phyloP scores from a whole-genome alignment of 495 filamentous ascomycete genomes.

The Hypoxylon subgilvum region DNA sequence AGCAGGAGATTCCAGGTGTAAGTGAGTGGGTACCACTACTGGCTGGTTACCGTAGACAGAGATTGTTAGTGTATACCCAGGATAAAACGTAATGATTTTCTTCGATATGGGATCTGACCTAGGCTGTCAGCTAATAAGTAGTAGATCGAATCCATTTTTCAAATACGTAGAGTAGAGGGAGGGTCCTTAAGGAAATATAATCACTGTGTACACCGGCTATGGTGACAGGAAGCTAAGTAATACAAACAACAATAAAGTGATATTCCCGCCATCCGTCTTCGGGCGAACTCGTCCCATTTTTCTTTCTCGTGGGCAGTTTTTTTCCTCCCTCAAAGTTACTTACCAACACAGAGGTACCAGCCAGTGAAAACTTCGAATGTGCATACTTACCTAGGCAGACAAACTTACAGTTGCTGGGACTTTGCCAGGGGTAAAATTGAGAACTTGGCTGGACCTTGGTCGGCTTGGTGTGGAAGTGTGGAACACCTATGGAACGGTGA shows the following conservation, averaged over 20 bases:
- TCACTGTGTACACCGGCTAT: slow-evolving; percentile 16
- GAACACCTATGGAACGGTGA: slow-evolving; percentile 34
- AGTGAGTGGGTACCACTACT: slow-evolving; percentile 31
- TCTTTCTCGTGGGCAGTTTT: slow-evolving; percentile 32
- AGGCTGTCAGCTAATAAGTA: slow-evolving; percentile 17
- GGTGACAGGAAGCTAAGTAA: slow-evolving; percentile 22
- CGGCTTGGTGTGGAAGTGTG: slow-evolving; percentile 28
- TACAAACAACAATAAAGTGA: slow-evolving; percentile 8
- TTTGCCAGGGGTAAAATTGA: slow-evolving; percentile 26
- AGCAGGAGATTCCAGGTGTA: slow-evolving; percentile 13
- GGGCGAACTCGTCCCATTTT: slow-evolving; percentile 38
- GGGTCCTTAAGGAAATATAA: slow-evolving; percentile 9
- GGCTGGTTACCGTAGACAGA: too few species aligned
- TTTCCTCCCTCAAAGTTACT: slow-evolving; percentile 6
- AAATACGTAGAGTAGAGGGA: too few species aligned
- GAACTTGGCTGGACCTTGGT: slow-evolving; percentile 36
- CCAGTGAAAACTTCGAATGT: slow-evolving; percentile 27
- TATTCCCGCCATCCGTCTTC: slow-evolving; percentile 26
- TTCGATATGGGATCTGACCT: slow-evolving; percentile 15
- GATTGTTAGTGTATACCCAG: slow-evolving; percentile 32
- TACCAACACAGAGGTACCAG: slow-evolving; percentile 24
- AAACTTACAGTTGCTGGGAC: slow-evolving; percentile 27
- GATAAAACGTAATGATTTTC: slow-evolving; percentile 13
- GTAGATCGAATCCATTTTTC: too few species aligned
- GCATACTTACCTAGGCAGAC: slow-evolving; percentile 3